These are phyloP conservation scores for Apiospora rasikravindrae DNA, from an alignment of 2,329 filamentous ascomycete genomes.

Conservation along the genomic window DNA sequence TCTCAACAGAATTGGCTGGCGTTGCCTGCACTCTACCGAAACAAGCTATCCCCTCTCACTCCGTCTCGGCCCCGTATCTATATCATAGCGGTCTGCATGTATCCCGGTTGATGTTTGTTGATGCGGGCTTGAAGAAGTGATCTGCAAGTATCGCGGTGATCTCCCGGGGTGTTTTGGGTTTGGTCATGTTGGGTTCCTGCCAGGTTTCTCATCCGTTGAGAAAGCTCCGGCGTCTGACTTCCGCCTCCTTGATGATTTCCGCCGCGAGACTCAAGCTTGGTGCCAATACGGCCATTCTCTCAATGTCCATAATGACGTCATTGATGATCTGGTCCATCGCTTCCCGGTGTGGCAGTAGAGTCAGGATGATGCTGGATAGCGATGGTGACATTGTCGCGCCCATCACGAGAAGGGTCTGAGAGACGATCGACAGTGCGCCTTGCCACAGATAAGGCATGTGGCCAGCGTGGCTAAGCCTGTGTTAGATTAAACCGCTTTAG, in stretches of 20 bases:
- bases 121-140: background rate
- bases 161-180: background rate
- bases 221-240: conserved; percentile 70
- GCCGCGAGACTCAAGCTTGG: conserved; percentile 78
- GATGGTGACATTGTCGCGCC: conserved; percentile 81
- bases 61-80: background rate
- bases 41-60: background rate
- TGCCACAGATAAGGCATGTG: conserved; percentile 89
- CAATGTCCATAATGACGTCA: conserved; percentile 77
- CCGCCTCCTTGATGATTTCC: conserved; percentile 81
- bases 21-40: background rate
- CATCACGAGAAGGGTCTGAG: conserved; percentile 82
- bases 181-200: background rate
- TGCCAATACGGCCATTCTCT: conserved; percentile 74
- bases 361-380: conserved; percentile 67
- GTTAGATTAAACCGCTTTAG: conserved; percentile 40
- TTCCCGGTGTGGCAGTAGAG: conserved; percentile 59
- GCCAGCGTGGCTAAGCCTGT: conserved; percentile 68
- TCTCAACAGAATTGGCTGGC: background rate
- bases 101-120: background rate
- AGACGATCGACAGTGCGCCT: conserved; percentile 81
- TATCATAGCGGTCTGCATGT: background rate
- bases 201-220: conserved; percentile 52
- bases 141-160: background rate
- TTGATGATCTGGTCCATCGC: conserved; percentile 78